Evolutionary conservation across 2,329 filamentous ascomycete genomes (phyloP).

Genomic region (Sporothrix brasiliensis): DNA sequence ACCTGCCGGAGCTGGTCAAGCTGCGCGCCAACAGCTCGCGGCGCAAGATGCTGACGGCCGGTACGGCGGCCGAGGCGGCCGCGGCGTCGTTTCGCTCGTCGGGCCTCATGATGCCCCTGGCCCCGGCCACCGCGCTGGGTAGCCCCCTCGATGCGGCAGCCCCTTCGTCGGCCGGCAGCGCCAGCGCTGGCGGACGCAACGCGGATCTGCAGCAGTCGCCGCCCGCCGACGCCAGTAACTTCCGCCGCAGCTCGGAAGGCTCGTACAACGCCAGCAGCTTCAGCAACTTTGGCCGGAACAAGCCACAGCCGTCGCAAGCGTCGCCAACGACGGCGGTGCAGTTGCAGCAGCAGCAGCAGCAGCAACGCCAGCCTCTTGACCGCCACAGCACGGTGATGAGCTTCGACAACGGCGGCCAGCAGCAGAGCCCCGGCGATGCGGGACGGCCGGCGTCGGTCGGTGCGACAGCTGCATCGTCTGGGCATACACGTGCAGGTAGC

Average conservation of each 20-base stretch:
- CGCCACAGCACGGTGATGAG: conserved; percentile 30
- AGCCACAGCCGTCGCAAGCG: conserved; percentile 38
- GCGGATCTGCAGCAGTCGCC: not conserved
- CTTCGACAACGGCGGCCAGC: conserved; percentile 39
- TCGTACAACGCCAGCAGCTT: conserved; percentile 36
- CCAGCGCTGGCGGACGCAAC: not conserved
- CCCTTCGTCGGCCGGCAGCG: conserved; percentile 14
- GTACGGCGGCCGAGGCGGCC: conserved; percentile 51
- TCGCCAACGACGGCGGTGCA: conserved; percentile 37
- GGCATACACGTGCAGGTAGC: not conserved
- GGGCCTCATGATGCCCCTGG: conserved; percentile 25
- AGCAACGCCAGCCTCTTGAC: conserved; percentile 28
- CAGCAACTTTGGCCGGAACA: conserved; percentile 46
- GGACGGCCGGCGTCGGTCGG: conserved; percentile 5
- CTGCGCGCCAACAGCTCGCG: conserved; percentile 75
- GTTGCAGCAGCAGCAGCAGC: conserved; percentile 38
- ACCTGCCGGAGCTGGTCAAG: conserved; percentile 80
- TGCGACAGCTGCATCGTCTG: not conserved
- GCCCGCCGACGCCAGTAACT: conserved; percentile 32
- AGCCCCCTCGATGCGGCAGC: not conserved
- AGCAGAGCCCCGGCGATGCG: conserved; percentile 36
- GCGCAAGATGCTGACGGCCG: conserved; percentile 67
- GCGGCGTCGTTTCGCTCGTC: conserved; percentile 33
- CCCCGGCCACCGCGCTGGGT: conserved; percentile 13
- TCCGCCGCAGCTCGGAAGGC: conserved; percentile 41